Conservation (phyloP, 371 early-diverging fungal species). For the Polyrhizophydium stewartii region DNA sequence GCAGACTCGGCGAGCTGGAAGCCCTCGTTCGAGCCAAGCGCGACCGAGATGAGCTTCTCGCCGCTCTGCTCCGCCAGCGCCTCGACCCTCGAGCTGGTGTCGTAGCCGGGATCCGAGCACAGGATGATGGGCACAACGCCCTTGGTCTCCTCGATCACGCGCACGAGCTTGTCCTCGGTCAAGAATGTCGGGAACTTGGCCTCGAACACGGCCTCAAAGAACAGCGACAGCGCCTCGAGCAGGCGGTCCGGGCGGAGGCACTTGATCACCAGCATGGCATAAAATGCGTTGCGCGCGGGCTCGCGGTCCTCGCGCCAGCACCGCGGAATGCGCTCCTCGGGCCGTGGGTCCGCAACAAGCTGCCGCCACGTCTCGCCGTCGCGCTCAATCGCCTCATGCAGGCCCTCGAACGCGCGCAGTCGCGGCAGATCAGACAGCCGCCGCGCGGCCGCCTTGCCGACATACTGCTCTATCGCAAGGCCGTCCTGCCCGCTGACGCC, state of each 20-base stretch:
- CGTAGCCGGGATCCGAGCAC: constrained; percentile 93
- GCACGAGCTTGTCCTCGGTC: constrained; percentile 64
- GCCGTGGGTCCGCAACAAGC: constrained; percentile 16
- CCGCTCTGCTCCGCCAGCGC: constrained; percentile 71
- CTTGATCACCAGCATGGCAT: constrained; percentile 76
- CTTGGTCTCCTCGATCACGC: constrained; percentile 68
- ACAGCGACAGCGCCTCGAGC: constrained; percentile 65
- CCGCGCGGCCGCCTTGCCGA: constrained; percentile 59
- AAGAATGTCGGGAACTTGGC: constrained; percentile 42
- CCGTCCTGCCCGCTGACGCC: constrained; percentile 11
- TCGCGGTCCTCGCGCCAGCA: constrained; percentile 47
- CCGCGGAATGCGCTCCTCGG: constrained; percentile 43
- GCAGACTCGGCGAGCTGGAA: constrained; percentile 87
- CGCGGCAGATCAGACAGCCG: constrained; percentile 50
- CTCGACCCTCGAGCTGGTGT: constrained; percentile 94
- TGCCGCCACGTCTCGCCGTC: constrained; percentile 23
- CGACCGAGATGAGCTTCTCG: constrained; percentile 71
- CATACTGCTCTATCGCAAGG: constrained; percentile 31
- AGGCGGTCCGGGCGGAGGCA: constrained; percentile 88
- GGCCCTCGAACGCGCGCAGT: constrained; percentile 51
- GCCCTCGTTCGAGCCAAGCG: constrained; percentile 98
- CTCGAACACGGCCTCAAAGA: constrained; percentile 77
- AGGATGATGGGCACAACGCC: constrained; percentile 82
- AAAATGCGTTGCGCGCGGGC: constrained; percentile 34
- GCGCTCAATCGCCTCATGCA: constrained; percentile 49